Conservation (phyloP, 768 basidiomycete genomes). For the Rhodocollybia butyracea region DNA sequence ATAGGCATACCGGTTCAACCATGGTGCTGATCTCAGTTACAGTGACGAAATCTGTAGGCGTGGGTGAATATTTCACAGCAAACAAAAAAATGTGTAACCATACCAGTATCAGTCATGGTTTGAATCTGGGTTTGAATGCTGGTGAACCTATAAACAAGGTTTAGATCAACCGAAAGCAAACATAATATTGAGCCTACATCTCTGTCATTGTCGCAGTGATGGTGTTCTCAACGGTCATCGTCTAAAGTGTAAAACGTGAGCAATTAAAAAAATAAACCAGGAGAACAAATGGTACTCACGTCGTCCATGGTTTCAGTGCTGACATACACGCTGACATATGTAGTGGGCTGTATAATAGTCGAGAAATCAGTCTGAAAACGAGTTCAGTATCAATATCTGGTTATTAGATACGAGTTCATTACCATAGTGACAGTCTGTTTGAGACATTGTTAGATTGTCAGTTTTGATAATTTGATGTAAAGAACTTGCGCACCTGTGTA, state of each 20-base stretch:
- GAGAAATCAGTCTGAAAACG: slow-evolving; percentile 37
- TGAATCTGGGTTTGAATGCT: slow-evolving; percentile 51
- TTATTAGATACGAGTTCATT: neutral
- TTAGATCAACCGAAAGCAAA: slow-evolving; percentile 33
- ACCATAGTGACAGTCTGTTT: slow-evolving; percentile 47
- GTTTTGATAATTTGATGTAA: neutral
- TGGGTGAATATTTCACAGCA: neutral
- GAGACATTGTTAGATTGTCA: slow-evolving; percentile 12
- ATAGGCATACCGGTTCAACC: slow-evolving; percentile 1
- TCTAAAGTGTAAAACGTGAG: slow-evolving; percentile 8
- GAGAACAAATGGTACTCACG: slow-evolving; percentile 30
- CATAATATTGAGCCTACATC: slow-evolving; percentile 27
- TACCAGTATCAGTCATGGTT: slow-evolving; percentile 48
- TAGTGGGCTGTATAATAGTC: slow-evolving; percentile 56
- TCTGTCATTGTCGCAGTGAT: slow-evolving; percentile 48
- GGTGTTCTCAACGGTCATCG: slow-evolving; percentile 44
- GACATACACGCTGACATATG: slow-evolving; percentile 50
- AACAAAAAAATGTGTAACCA: neutral
- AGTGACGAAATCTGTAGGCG: slow-evolving; percentile 38
- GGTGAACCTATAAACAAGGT: slow-evolving; percentile 39
- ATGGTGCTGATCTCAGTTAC: slow-evolving; percentile 50
- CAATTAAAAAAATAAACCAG: neutral
- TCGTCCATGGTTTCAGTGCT: slow-evolving; percentile 58
- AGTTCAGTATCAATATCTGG: neutral
- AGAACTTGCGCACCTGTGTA: neutral